Evolutionary conservation across 2,329 filamentous ascomycete genomes (phyloP).

Genomic region (Didymosphaeria variabile): DNA sequence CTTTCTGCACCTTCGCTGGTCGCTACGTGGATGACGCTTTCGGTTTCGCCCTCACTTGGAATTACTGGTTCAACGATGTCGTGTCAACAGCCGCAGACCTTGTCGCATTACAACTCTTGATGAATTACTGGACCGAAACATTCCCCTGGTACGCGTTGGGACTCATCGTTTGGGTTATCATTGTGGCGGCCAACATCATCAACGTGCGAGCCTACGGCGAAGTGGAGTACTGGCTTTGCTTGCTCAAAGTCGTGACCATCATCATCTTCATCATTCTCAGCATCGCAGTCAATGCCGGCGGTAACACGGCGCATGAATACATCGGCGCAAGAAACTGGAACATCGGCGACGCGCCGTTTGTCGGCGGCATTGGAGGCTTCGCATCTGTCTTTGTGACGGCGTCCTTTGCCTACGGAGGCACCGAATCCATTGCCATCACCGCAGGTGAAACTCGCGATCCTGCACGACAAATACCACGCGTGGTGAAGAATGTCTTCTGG

Average conservation of each 20-base stretch:
- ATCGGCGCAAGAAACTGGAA: conserved; percentile 73
- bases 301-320: conserved; percentile 32
- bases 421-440: conserved; percentile 78
- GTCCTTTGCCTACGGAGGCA: conserved; percentile 77
- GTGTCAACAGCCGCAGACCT: conserved; percentile 47
- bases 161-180: conserved; percentile 44
- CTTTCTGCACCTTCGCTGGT: conserved; percentile 40
- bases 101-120: conserved; percentile 43
- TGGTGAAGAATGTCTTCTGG: conserved; percentile 88
- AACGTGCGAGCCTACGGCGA: conserved; percentile 49
- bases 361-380: conserved; percentile 56
- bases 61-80: conserved; percentile 45
- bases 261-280: conserved; percentile 47
- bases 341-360: conserved; percentile 64
- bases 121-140: conserved; percentile 48
- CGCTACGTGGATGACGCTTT: conserved; percentile 71
- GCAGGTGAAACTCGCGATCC: conserved; percentile 83
- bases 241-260: conserved; percentile 47
- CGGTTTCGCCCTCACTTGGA: conserved; percentile 42
- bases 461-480: conserved; percentile 81
- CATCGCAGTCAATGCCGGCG: conserved; percentile 41
- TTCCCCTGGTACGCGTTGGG: conserved; percentile 44
- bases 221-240: conserved; percentile 45
- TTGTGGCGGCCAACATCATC: conserved; percentile 48
- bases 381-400: conserved; percentile 80